Base-by-base conservation (phyloP, 2,329 filamentous ascomycete genomes). In the Penicillium expansum region DNA sequence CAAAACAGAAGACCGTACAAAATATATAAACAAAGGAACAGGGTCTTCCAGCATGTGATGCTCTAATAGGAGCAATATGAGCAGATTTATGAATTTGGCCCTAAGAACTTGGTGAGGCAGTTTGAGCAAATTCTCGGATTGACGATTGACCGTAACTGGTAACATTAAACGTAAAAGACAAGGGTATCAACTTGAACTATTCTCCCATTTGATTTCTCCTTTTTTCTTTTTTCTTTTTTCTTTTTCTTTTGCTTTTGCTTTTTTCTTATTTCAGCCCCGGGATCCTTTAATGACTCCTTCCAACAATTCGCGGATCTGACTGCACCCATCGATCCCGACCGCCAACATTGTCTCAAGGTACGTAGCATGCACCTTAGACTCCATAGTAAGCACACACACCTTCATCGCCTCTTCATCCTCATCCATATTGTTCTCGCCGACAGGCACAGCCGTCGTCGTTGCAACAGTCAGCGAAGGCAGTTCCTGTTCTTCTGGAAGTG, bases 261-360 rank as follows among this genome's bases (percentile, higher is more conserved):
- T 32, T 38, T 38, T 32, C 11, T 8, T 14, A 22, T 48, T 20
- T 64, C 50, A 66, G 33, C 45, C 52, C 47, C 58, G 54, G 33
- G 68, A 66, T 43, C 84, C 84, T 70, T 87, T 85, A 44, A 97
- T 87, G 14, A 95, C 87, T 7, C 82, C 80, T 73, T 97, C 92
- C 67, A 99, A 71, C 48, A 96, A 88, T 63, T 86, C 83, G 62
- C 90, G 83, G 38, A 97, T 86, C 71, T 92, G 88, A 75, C 88
- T 91, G 74, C 93, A 97, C 5, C 92, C 94, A 71, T 97, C 92
- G 48, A 97, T 86, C 0, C 89, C 93, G 1, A 96, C 91, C 0
- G 90, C 91, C 66, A 99, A 78, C 92, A 99, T 96, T 1, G 90
- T 90, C 77, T 99, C 93, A 58, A 97, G 71, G 56, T 92, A 83